Conservation (phyloP, 495 filamentous ascomycete genomes). For the Sordaria brevicollis region DNA sequence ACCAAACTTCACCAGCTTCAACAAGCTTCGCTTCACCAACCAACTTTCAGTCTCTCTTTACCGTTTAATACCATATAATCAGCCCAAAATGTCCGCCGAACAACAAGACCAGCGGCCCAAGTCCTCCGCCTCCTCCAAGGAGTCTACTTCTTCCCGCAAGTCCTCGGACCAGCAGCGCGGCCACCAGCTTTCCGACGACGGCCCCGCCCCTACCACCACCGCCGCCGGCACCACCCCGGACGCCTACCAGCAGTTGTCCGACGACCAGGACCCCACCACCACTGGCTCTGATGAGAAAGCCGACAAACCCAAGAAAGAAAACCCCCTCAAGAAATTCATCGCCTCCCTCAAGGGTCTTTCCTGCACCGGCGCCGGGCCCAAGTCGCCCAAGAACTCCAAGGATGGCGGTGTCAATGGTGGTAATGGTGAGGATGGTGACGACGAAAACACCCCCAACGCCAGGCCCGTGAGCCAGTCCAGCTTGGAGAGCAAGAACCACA, state of each 20-base stretch:
- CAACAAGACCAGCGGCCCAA: not conserved
- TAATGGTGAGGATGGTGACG: not conserved
- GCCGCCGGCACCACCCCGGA: not conserved
- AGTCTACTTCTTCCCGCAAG: not conserved
- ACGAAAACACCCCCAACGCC: not conserved
- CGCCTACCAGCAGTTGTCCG: not conserved
- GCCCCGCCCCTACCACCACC: not conserved
- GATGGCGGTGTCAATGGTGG: not conserved
- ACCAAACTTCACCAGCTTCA: not conserved
- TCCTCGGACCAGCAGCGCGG: not conserved
- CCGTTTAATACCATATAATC: not conserved
- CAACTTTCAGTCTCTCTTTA: not conserved
- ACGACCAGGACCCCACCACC: not conserved
- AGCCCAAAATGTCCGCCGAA: not conserved
- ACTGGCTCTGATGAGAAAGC: not conserved
- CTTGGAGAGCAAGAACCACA: not conserved
- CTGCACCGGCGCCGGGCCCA: not conserved
- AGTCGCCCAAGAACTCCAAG: too few species aligned
- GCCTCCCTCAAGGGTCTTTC: not conserved
- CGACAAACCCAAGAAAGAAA: not conserved
- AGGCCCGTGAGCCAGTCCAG: not conserved
- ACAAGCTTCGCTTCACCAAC: not conserved
- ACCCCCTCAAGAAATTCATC: not conserved
- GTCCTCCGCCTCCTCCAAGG: not conserved
- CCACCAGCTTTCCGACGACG: not conserved